phyloP scores from a whole-genome alignment of 148 eudicot species.

The Persicaria maculosa region DNA sequence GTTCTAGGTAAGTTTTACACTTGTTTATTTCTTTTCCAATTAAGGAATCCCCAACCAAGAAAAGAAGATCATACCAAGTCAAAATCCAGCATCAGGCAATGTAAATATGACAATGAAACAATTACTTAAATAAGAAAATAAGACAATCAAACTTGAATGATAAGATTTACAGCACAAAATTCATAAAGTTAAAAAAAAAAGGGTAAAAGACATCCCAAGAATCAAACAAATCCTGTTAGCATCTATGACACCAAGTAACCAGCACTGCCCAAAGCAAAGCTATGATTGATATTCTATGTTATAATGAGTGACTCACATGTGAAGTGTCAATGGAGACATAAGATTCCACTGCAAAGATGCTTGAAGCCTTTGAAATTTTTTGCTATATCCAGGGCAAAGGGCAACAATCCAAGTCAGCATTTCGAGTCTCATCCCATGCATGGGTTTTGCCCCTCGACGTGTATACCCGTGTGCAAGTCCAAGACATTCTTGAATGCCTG shows the following conservation, averaged over 20 bases:
- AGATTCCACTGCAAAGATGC: slow-evolving; percentile 20
- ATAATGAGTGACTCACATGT: slow-evolving; percentile 39
- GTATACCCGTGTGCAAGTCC: slow-evolving; percentile 53
- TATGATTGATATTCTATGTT: slow-evolving; percentile 26
- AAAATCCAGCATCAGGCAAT: slow-evolving; percentile 1
- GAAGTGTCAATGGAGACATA: slow-evolving; percentile 19
- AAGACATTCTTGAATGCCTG: slow-evolving; percentile 83
- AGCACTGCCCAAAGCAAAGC: slow-evolving; percentile 15
- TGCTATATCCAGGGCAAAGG: slow-evolving; percentile 5
- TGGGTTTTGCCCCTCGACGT: slow-evolving; percentile 28
- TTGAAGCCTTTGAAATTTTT: slow-evolving; percentile 10
- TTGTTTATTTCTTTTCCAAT: not conserved
- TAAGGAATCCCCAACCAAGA: not conserved
- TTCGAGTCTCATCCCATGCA: slow-evolving; percentile 23
- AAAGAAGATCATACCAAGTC: not conserved
- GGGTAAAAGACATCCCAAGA: not conserved
- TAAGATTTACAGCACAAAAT: slow-evolving; percentile 1
- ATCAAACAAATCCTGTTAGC: slow-evolving; percentile 21
- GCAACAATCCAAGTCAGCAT: slow-evolving; percentile 10
- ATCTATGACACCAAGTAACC: slow-evolving; percentile 17
- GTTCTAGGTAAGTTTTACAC: not conserved
- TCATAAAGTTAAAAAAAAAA: not conserved
- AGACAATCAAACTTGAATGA: not conserved
- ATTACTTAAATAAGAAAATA: not conserved
- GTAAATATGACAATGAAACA: not conserved